Conservation (phyloP, 2,329 filamentous ascomycete species). For the Thielaviopsis populi region DNA sequence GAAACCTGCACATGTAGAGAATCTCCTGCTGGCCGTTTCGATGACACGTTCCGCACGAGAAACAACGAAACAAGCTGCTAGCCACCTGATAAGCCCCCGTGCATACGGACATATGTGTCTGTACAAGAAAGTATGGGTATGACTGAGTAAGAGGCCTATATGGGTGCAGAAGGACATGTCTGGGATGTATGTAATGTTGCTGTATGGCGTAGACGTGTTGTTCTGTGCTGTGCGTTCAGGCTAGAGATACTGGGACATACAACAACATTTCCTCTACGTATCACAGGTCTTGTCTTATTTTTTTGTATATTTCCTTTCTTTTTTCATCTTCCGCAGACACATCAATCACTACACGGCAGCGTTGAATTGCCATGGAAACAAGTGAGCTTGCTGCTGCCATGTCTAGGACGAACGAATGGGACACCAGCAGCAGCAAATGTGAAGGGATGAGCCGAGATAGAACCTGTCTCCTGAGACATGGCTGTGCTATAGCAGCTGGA, state of each 20-base stretch:
- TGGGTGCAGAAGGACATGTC: not conserved
- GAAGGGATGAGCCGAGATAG: not conserved
- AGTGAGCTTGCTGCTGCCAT: not conserved
- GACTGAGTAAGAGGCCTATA: not conserved
- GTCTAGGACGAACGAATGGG: not conserved
- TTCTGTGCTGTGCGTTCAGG: not conserved
- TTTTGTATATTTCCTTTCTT: not conserved
- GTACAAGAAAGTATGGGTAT: not conserved
- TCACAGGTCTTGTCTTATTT: no score
- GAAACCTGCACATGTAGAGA: not conserved
- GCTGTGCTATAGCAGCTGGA: not conserved
- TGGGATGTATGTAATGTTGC: not conserved
- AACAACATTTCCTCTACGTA: not conserved
- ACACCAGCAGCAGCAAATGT: not conserved
- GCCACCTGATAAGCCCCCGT: not conserved
- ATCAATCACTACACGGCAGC: not conserved
- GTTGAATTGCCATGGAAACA: not conserved
- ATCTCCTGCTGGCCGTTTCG: not conserved
- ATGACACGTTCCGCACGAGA: not conserved
- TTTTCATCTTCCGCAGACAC: not conserved
- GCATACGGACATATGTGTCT: not conserved
- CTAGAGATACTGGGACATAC: not conserved
- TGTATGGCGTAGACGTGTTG: not conserved
- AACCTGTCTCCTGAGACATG: conserved; percentile 1
- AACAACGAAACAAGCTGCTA: not conserved